Conservation (phyloP, 371 early-diverging fungal genomes). For the Blakeslea trispora region DNA sequence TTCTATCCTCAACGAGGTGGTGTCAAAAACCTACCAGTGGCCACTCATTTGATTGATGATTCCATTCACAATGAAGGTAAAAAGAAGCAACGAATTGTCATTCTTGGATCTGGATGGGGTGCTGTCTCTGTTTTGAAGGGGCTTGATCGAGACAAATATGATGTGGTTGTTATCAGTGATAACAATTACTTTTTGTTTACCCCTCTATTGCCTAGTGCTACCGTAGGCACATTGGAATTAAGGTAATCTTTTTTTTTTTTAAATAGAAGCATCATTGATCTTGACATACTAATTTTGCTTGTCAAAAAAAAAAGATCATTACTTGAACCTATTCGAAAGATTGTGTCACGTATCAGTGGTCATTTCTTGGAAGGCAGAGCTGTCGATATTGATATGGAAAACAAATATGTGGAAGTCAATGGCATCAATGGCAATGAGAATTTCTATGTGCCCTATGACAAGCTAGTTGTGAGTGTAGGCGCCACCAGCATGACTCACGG, state of each 20-base stretch:
- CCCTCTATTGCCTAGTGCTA: conserved; percentile 77
- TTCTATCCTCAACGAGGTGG: conserved; percentile 44
- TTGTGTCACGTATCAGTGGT: conserved; percentile 49
- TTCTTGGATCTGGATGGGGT: conserved; percentile 82
- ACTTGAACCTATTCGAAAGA: conserved; percentile 75
- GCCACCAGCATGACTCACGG: conserved; percentile 81
- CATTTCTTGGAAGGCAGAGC: conserved; percentile 65
- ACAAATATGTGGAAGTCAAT: conserved; percentile 56
- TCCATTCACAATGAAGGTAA: conserved; percentile 20
- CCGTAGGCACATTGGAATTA: conserved; percentile 83
- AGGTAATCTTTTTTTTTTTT: too few species aligned
- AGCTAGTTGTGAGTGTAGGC: conserved; percentile 83
- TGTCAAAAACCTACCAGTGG: conserved; percentile 34
- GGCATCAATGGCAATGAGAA: conserved; percentile 28
- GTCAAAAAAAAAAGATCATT: conserved; percentile 42
- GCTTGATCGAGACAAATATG: conserved; percentile 70
- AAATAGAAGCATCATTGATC: too few species aligned
- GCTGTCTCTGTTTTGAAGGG: conserved; percentile 60
- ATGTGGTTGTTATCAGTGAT: conserved; percentile 68
- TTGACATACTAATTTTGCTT: too few species aligned
- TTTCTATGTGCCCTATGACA: conserved; percentile 75
- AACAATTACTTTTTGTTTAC: conserved; percentile 90
- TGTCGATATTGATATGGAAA: conserved; percentile 68
- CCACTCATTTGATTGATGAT: conserved; percentile 36
- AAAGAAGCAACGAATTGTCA: conserved; percentile 65